Evolutionary conservation across 352 stramenopile species (phyloP).

Genomic region (Peronospora belbahrii): DNA sequence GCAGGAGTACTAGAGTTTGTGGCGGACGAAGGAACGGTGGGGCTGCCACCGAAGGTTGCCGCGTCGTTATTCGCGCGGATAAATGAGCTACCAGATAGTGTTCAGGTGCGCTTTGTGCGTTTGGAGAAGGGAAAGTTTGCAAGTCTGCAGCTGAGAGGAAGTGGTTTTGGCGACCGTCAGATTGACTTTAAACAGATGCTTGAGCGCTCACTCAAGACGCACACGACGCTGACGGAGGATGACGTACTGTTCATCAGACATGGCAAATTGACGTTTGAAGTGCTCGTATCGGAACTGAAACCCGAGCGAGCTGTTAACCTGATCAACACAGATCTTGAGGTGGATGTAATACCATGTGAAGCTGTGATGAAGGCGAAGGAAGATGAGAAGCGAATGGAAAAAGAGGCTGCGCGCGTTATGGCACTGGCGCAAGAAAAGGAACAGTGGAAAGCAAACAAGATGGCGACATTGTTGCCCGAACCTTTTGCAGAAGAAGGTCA

Average conservation of each 20-base stretch:
- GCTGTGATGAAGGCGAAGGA: constrained; percentile 34
- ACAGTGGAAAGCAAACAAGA: constrained; percentile 32
- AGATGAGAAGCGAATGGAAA: constrained; percentile 24
- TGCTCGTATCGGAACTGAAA: constrained; percentile 50
- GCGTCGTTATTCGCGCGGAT: constrained; percentile 43
- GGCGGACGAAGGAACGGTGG: constrained; percentile 66
- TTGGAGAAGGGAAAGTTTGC: constrained; percentile 66
- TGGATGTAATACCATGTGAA: constrained; percentile 70
- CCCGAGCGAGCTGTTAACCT: constrained; percentile 58
- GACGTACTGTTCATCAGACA: constrained; percentile 75
- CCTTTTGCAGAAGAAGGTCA: constrained; percentile 30
- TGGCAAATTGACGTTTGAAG: constrained; percentile 70
- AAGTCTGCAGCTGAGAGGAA: constrained; percentile 52
- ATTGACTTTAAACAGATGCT: constrained; percentile 82
- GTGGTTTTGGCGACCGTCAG: constrained; percentile 64
- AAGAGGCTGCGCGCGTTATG: constrained; percentile 25
- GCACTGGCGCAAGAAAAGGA: constrained; percentile 31
- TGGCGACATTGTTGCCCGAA: constrained; percentile 28
- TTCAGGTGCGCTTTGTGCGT: constrained; percentile 65
- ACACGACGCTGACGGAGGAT: constrained; percentile 70
- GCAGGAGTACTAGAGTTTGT: constrained; percentile 76
- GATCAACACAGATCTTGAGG: constrained; percentile 76
- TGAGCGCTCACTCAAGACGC: constrained; percentile 55
- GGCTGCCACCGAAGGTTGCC: constrained; percentile 70
- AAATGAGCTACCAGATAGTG: constrained; percentile 19